Evolutionary conservation across 1,284 basidiomycete genomes (phyloP).

Genomic region (Cystobasidium slooffiae): DNA sequence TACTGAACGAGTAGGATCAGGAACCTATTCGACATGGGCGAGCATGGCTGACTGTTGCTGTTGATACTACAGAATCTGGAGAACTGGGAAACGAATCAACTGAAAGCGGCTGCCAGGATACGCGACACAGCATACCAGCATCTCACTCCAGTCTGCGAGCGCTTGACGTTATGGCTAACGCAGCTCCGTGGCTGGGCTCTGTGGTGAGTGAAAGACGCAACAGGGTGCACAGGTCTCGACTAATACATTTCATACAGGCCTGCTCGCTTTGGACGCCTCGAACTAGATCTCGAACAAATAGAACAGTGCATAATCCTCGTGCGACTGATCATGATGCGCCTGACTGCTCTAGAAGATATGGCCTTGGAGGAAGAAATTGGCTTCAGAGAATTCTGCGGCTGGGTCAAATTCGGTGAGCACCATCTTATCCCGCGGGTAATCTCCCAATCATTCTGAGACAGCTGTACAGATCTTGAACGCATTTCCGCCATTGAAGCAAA

Average conservation of each 20-base stretch:
- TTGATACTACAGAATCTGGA: too few species aligned
- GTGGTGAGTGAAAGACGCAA: background rate
- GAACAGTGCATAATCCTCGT: constrained; percentile 23
- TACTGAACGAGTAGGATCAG: constrained; percentile 28
- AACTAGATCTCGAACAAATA: constrained; percentile 15
- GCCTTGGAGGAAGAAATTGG: constrained; percentile 38
- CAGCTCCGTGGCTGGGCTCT: constrained; percentile 36
- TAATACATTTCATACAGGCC: constrained; percentile 2
- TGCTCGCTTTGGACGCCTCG: constrained; percentile 7
- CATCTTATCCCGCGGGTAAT: too few species aligned
- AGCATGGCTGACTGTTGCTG: background rate
- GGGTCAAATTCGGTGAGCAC: constrained; percentile 41
- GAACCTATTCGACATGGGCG: background rate
- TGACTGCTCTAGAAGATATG: constrained; percentile 4
- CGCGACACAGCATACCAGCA: constrained; percentile 32
- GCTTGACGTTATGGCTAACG: constrained; percentile 35
- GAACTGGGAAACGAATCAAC: constrained; percentile 39
- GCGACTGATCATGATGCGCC: constrained; percentile 26
- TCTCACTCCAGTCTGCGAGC: constrained; percentile 32
- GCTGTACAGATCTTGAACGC: constrained; percentile 34
- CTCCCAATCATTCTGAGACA: background rate
- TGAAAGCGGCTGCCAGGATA: constrained; percentile 15
- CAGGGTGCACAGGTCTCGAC: background rate
- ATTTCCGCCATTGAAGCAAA: constrained; percentile 36
- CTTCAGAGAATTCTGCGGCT: constrained; percentile 40